Base-by-base conservation (phyloP, 2,329 filamentous ascomycete species). In the Dothiorella sarmentorum region DNA sequence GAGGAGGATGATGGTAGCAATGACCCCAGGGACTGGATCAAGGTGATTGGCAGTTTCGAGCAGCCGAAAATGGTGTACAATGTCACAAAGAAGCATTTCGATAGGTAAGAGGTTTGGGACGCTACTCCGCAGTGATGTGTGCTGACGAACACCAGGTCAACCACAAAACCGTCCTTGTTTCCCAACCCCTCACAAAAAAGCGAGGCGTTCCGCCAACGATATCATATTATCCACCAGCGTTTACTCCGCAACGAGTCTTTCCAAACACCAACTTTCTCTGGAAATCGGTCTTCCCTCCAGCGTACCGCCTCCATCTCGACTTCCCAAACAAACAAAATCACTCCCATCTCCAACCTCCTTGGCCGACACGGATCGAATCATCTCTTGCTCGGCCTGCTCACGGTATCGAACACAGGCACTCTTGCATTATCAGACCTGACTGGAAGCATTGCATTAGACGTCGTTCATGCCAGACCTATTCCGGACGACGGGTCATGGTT, bases 171-270 rank as follows among this genome's bases (percentile, higher is more conserved):
- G 0, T 73, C 74, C 0, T 67, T 75, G 7, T 76, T 99, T 62
- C 91, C 95, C 0, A 78, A 84, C 7, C 85, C 91, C 15, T 84
- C 86, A 5, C 88, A 92, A 68, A 96, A 96, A 73, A 96, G 91
- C 1, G 80, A 85, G 3, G 78, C 94, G 43, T 97, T 97, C 75
- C 85, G 91, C 63, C 92, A 97, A 71, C 84, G 92, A 62, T 97
- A 95, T 72, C 89, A 96, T 66, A 83, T 97, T 57, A 88, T 97
- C 52, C 89, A 97, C 71, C 93, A 97, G 72, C 87, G 94, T 17
- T 83, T 97, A 17, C 82, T 97, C 38, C 87, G 94, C 49, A 97
- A 97, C 69, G 91, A 97, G 73, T 87, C 90, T 18, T 99, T 99
- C 66, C 92, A 97, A 71, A 85, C 85, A 18, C 91, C 91, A 1